phyloP scores from a whole-genome alignment of 257 asterid genomes.

The Primulina eburnea region DNA sequence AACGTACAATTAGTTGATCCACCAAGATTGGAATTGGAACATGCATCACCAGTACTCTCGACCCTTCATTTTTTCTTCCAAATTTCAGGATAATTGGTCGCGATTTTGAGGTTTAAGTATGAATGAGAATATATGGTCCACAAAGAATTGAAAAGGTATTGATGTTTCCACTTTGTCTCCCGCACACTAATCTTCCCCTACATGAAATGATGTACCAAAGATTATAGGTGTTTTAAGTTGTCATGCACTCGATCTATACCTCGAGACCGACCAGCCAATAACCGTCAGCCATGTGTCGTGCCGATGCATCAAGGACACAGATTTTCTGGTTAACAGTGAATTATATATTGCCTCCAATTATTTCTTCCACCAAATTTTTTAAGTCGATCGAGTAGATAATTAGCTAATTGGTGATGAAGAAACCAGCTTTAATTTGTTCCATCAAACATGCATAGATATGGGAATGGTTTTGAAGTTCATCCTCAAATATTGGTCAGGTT shows the following conservation, averaged over 20 bases:
- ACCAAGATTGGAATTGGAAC: no score
- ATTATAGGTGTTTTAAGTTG: slow-evolving; percentile 34
- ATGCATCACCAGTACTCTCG: no score
- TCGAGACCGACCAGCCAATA: slow-evolving; percentile 30
- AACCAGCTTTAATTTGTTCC: no score
- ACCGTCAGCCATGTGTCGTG: slow-evolving; percentile 11
- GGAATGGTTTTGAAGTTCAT: no score
- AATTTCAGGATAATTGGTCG: no score
- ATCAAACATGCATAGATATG: no score
- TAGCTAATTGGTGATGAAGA: no score
- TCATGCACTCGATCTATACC: slow-evolving; percentile 34
- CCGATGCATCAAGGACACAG: neutral
- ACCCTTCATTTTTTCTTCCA: no score
- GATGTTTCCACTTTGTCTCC: slow-evolving; percentile 60
- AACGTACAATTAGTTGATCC: no score
- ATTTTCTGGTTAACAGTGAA: slow-evolving; percentile 7
- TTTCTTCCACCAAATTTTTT: slow-evolving; percentile 5
- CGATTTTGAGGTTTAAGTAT: neutral
- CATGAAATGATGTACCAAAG: slow-evolving; percentile 25
- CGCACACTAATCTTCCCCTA: slow-evolving; percentile 23
- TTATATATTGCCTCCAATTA: slow-evolving; percentile 2
- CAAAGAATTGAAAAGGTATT: slow-evolving; percentile 33
- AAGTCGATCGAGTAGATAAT: no score
- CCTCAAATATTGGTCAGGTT: no score
- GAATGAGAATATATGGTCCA: slow-evolving; percentile 21